Conservation (phyloP, 2,329 filamentous ascomycete genomes). For the Trichoderma koningii region DNA sequence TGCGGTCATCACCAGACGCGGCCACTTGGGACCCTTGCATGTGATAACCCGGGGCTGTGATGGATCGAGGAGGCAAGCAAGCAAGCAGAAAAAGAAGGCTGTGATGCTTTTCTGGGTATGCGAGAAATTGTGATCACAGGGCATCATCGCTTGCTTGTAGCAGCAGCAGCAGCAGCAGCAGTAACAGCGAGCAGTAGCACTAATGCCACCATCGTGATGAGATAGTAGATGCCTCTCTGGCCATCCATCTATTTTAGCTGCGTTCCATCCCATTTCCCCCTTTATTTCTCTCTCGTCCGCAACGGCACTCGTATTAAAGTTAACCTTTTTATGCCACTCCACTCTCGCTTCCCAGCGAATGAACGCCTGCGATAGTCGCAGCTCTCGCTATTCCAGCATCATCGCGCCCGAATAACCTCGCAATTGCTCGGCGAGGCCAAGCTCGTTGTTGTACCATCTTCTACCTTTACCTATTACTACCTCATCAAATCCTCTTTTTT, state of each 20-base stretch:
- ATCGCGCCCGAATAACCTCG: neutral
- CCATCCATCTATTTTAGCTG: conserved; percentile 21
- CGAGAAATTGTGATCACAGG: neutral
- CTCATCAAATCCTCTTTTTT: neutral
- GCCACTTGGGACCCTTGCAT: conserved; percentile 18
- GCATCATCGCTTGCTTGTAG: neutral
- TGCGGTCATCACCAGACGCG: conserved; percentile 19
- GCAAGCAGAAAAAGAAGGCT: neutral
- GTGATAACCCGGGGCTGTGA: neutral
- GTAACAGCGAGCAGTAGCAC: neutral
- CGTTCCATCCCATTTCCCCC: conserved; percentile 27
- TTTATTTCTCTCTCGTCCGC: conserved; percentile 24
- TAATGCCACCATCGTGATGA: neutral
- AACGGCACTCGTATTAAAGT: conserved; percentile 27
- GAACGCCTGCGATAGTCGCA: neutral
- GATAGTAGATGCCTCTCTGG: neutral
- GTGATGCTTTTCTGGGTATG: neutral
- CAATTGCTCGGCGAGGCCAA: too few relatives aligned
- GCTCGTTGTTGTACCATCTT: too few relatives aligned
- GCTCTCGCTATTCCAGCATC: conserved; percentile 1
- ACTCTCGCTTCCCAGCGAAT: conserved; percentile 26
- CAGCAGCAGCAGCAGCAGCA: neutral
- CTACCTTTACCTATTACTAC: neutral
- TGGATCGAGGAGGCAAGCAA: neutral
- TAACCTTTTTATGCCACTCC: conserved; percentile 21